Evolutionary conservation across 768 basidiomycete species (phyloP), one percentile per base, ranked within the genome.

Genomic region (Trametes sanguinea): DNA sequence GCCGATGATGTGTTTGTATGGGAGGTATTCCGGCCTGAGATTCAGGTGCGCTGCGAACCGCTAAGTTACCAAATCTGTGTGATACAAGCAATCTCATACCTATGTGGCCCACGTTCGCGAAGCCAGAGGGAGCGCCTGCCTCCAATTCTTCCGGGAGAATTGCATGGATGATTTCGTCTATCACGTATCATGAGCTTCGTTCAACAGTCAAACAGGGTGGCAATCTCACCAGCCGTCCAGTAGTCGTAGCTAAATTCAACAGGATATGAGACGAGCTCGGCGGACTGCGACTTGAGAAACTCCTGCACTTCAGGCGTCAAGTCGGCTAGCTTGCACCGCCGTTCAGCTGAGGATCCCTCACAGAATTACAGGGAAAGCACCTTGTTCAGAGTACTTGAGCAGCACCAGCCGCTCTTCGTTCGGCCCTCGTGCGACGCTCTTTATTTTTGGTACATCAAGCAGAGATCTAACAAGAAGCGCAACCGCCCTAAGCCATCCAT

Each of bases 1-100:
- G 0, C 95, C 97, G 67, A 99, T 97, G 33, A 94, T 73, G 67
- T 90, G 75, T 72, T 94, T 94, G 77, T 90, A 98, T 2, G 95
- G 94, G 33, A 98, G 73, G 76, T 95, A 98, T 72, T 95, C 90
- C 16, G 88, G 85, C 66, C 89, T 85, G 37, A 99, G 82, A 72
- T 99, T 99, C 53, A 98, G 75, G 72, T 98, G 97, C 0, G 93
- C 96, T 97, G 59, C 10, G 44, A 1, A 56, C 17, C 45, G 7
- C 27, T 30, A 33, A 42, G 17, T n/a, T 30, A 0, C 30, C 7
- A 59, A 60, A 16, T 39, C 7, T 53, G 7, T 66, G 35, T 60
- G 52, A 56, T 17, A n/a, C 11, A 52, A 16, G n/a, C n/a, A 13
- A 37, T 37, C 35, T 14, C 47, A 22, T 67, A 91, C 95, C 95